phyloP scores from a whole-genome alignment of 805 yeast genomes.

The Wickerhamiella shivajii region DNA sequence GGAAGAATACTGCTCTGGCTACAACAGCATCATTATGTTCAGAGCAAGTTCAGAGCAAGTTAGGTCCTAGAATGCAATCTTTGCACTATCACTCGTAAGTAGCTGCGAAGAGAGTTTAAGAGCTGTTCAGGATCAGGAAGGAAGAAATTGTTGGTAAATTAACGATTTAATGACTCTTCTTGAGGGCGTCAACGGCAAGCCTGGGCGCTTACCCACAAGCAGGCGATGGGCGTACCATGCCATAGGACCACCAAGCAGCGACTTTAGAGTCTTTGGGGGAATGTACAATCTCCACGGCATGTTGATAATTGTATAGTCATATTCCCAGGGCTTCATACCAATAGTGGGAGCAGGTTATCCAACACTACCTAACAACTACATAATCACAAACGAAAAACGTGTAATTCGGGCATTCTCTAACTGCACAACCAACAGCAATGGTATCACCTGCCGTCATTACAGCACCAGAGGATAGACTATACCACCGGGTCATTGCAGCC shows the following conservation, averaged over 20 bases:
- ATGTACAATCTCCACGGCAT: slow-evolving; percentile 36
- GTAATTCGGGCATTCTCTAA: too few species aligned
- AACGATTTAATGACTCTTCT: slow-evolving; percentile 34
- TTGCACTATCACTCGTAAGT: too few species aligned
- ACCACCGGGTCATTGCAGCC: slow-evolving; percentile 58
- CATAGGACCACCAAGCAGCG: slow-evolving; percentile 36
- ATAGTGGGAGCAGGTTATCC: too few species aligned
- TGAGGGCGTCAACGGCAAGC: slow-evolving; percentile 27
- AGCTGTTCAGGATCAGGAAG: too few species aligned
- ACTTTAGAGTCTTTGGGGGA: slow-evolving; percentile 28
- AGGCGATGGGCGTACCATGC: slow-evolving; percentile 38
- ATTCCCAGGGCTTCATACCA: slow-evolving; percentile 40
- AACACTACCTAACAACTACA: too few species aligned
- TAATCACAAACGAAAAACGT: too few species aligned
- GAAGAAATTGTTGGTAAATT: too few species aligned
- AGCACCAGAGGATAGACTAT: slow-evolving; percentile 56
- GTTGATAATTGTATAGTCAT: slow-evolving; percentile 33
- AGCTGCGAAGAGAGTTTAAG: too few species aligned
- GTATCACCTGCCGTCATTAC: slow-evolving; percentile 59
- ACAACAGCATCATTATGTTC: slow-evolving; percentile 28
- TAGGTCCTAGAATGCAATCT: too few species aligned
- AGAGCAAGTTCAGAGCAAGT: too few species aligned
- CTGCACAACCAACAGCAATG: too few species aligned
- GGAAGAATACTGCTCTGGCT: slow-evolving; percentile 21
- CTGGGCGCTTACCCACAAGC: slow-evolving; percentile 30